These are phyloP conservation scores for Cryphonectria nitschkei DNA, from an alignment of 2,329 filamentous ascomycete species.

Conservation along the genomic window DNA sequence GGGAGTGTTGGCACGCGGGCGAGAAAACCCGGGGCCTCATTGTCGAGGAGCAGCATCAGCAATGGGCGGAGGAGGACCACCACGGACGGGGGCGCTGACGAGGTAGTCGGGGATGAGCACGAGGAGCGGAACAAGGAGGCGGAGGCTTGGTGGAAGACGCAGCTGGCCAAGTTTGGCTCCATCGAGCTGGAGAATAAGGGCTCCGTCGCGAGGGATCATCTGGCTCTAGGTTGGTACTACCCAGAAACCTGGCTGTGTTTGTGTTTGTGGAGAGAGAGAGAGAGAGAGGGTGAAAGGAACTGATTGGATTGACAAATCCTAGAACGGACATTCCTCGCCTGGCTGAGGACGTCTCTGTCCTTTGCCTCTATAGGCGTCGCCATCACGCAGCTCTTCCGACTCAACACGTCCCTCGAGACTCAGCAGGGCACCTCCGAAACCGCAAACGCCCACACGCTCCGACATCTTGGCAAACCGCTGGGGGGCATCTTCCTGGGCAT, in stretches of 20 bases:
- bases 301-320: constrained; percentile 4
- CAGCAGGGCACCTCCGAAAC: constrained; percentile 37
- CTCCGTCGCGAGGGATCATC: constrained; percentile 79
- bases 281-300: no score
- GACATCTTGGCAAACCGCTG: constrained; percentile 71
- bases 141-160: constrained; percentile 55
- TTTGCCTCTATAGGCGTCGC: constrained; percentile 85
- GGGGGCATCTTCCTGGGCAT: constrained; percentile 78
- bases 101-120: constrained; percentile 21
- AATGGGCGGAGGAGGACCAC: constrained; percentile 12
- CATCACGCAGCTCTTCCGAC: constrained; percentile 81
- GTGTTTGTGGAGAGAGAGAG: background rate
- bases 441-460: constrained; percentile 49
- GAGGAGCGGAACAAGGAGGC: constrained; percentile 32
- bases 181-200: constrained; percentile 86
- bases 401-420: constrained; percentile 66
- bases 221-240: constrained; percentile 71
- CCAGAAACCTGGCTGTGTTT: background rate
- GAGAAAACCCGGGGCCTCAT: background rate
- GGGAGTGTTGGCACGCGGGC: constrained; percentile 17
- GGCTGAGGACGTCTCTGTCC: constrained; percentile 79
- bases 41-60: constrained; percentile 12
- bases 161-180: constrained; percentile 55
- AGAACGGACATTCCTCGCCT: constrained; percentile 86
- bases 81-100: constrained; percentile 9